Evolutionary conservation across 83 land plant genomes (phyloP).

Genomic region (Picea engelmannii): DNA sequence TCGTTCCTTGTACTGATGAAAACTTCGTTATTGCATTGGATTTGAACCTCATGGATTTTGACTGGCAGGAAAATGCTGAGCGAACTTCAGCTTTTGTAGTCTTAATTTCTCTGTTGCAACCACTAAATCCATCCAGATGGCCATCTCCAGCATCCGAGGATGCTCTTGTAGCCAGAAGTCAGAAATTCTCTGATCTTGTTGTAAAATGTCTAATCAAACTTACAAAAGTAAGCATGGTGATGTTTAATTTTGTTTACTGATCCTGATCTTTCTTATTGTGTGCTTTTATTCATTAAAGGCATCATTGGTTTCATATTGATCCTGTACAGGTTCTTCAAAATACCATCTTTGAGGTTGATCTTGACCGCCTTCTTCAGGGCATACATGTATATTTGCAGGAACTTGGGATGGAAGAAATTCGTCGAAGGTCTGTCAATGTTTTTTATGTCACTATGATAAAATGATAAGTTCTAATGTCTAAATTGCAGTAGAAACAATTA

Average conservation of each 20-base stretch:
- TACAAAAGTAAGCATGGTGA: constrained; percentile 61
- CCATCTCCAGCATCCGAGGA: constrained; percentile 73
- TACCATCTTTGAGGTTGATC: constrained; percentile 93
- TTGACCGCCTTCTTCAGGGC: constrained; percentile 94
- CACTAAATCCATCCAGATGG: constrained; percentile 85
- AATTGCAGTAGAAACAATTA: too few relatives aligned
- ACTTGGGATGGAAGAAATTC: constrained; percentile 98
- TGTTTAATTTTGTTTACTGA: not conserved
- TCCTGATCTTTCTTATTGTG: not conserved
- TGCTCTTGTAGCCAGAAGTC: constrained; percentile 53
- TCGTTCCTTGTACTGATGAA: not conserved
- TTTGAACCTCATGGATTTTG: not conserved
- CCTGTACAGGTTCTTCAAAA: constrained; percentile 81
- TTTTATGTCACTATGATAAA: not conserved
- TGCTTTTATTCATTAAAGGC: not conserved
- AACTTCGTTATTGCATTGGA: not conserved
- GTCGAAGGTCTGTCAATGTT: constrained; percentile 61
- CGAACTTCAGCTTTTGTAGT: constrained; percentile 99
- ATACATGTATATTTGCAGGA: constrained; percentile 97
- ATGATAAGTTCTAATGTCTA: too few relatives aligned
- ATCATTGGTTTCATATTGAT: not conserved
- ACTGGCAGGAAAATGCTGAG: constrained; percentile 95
- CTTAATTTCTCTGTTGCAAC: constrained; percentile 80
- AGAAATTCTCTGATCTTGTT: constrained; percentile 95
- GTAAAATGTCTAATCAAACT: constrained; percentile 98